Conservation (phyloP, 2,329 filamentous ascomycete species). For the Verticillium nonalfalfae region DNA sequence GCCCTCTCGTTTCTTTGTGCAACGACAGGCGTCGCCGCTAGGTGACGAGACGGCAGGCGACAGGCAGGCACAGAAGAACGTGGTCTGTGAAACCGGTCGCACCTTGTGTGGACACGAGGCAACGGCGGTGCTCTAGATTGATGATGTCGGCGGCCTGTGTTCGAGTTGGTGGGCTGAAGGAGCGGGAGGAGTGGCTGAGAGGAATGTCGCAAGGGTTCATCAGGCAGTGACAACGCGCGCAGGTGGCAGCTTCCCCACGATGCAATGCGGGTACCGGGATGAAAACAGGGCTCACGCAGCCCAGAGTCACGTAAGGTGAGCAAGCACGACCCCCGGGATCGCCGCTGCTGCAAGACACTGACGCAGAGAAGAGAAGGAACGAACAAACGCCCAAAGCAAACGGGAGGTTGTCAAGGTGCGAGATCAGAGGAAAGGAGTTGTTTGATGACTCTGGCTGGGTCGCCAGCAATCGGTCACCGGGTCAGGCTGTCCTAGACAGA, state of each 20-base stretch:
- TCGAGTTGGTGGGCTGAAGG: not conserved
- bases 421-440: not conserved
- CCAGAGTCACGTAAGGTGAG: not conserved
- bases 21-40: not conserved
- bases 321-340: not conserved
- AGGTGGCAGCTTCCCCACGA: not conserved
- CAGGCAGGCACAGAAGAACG: not conserved
- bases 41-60: not conserved
- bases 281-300: not conserved
- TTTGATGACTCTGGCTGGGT: not conserved
- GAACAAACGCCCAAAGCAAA: not conserved
- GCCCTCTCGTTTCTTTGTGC: not conserved
- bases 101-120: not conserved
- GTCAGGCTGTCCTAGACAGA: not conserved
- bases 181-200: not conserved
- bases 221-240: not conserved
- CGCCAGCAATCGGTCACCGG: not conserved
- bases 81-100: not conserved
- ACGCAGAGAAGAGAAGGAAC: not conserved
- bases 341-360: not conserved
- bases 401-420: not conserved
- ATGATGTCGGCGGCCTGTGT: not conserved
- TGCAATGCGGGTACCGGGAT: not conserved
- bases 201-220: not conserved
- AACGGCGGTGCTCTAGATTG: not conserved